These are phyloP conservation scores for Seiridium unicorne DNA, from an alignment of 2,329 filamentous ascomycete species.

Conservation along the genomic window DNA sequence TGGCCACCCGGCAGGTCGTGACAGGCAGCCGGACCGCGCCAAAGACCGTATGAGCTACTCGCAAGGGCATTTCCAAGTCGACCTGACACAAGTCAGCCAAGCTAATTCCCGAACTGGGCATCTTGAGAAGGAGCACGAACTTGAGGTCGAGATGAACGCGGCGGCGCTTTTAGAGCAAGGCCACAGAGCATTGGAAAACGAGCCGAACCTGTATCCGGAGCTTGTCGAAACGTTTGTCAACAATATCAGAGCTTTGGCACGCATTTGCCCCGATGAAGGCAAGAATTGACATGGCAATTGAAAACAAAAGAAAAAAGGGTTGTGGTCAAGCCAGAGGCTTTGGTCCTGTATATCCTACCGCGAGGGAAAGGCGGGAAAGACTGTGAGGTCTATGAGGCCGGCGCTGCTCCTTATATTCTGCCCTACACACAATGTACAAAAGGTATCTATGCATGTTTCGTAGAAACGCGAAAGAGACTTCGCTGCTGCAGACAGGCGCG, in stretches of 20 bases:
- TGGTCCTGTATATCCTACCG: too few relatives aligned
- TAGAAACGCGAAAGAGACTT: neutral
- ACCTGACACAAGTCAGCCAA: constrained; percentile 84
- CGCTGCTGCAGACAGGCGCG: neutral
- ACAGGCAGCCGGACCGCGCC: constrained; percentile 59
- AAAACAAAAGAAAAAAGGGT: too few relatives aligned
- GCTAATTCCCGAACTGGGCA: constrained; percentile 34
- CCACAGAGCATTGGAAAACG: constrained; percentile 46
- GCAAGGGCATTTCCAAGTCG: constrained; percentile 84
- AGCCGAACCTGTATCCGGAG: constrained; percentile 61
- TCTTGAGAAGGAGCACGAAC: constrained; percentile 69
- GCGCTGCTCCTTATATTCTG: neutral
- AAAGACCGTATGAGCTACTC: constrained; percentile 93
- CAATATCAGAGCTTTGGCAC: constrained; percentile 63
- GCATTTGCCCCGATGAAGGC: constrained; percentile 11
- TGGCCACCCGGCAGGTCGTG: constrained; percentile 31
- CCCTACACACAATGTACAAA: neutral
- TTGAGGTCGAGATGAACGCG: constrained; percentile 75
- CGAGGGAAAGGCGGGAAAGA: too few relatives aligned
- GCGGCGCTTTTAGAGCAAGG: constrained; percentile 65
- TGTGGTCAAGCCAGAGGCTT: too few relatives aligned
- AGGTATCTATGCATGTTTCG: neutral
- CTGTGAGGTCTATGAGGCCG: too few relatives aligned
- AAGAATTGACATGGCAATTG: neutral
- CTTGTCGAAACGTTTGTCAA: constrained; percentile 73